Evolutionary conservation across 2,329 filamentous ascomycete genomes (phyloP).

Genomic region (Botryotinia narcissicola): DNA sequence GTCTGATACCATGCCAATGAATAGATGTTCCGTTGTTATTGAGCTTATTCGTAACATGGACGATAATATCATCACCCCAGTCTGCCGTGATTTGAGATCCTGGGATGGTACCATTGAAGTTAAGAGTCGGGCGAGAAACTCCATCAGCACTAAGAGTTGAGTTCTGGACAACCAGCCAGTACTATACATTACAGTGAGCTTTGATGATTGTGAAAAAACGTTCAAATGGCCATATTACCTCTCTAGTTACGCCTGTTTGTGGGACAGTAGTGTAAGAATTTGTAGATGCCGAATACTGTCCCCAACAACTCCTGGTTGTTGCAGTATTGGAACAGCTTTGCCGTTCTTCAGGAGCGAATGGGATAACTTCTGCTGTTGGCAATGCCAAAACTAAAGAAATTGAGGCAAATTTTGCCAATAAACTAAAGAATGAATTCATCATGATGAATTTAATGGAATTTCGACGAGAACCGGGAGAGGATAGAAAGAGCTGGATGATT

Average conservation of each 20-base stretch:
- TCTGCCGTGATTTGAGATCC: constrained; percentile 43
- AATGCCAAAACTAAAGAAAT: constrained; percentile 28
- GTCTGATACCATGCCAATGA: constrained; percentile 52
- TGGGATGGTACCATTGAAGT: constrained; percentile 41
- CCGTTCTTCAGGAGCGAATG: constrained; percentile 22
- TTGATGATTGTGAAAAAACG: background rate
- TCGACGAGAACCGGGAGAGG: background rate
- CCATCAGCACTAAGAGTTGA: constrained; percentile 42
- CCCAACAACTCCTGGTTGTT: constrained; percentile 37
- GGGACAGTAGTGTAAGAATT: constrained; percentile 35
- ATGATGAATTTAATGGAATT: constrained; percentile 21
- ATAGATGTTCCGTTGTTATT: constrained; percentile 47
- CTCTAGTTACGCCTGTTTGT: constrained; percentile 39
- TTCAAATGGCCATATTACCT: constrained; percentile 19
- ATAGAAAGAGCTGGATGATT: background rate
- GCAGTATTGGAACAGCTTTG: constrained; percentile 34
- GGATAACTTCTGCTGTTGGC: constrained; percentile 24
- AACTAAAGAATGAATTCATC: constrained; percentile 31
- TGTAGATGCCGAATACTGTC: constrained; percentile 36
- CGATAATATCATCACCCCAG: constrained; percentile 37
- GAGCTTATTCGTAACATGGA: constrained; percentile 39
- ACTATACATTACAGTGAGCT: constrained; percentile 22
- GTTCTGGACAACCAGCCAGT: constrained; percentile 32
- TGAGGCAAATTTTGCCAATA: constrained; percentile 25
- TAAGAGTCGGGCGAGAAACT: constrained; percentile 50